These are phyloP conservation scores for Diaporthe sp. DNA, from an alignment of 2,329 filamentous ascomycete genomes.

Conservation along the genomic window DNA sequence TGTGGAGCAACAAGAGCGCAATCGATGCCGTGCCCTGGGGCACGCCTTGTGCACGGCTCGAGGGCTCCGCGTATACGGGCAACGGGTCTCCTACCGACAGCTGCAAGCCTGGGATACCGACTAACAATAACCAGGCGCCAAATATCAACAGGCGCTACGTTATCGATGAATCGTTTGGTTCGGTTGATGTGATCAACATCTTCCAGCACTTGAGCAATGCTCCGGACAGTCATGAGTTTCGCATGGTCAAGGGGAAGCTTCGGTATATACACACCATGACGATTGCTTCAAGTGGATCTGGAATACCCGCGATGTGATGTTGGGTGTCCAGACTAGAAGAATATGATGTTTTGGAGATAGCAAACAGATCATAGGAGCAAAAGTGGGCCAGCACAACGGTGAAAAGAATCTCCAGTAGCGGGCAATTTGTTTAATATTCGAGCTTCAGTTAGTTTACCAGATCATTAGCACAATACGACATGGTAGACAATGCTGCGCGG, in stretches of 20 bases:
- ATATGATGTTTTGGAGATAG: not conserved
- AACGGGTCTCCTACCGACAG: conserved; percentile 21
- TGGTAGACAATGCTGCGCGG: not conserved
- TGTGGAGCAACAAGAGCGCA: conserved; percentile 51
- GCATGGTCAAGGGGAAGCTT: conserved; percentile 49
- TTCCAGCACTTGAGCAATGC: conserved; percentile 47
- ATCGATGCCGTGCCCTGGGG: conserved; percentile 52
- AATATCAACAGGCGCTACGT: conserved; percentile 51
- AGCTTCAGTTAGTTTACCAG: not conserved
- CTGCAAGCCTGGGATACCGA: conserved; percentile 36
- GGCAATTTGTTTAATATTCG: not conserved
- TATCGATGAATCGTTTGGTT: conserved; percentile 49
- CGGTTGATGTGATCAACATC: conserved; percentile 49
- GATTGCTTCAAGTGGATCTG: conserved; percentile 37
- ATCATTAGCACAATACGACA: not conserved
- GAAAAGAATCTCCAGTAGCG: not conserved
- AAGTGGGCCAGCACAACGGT: not conserved
- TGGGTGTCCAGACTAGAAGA: not conserved
- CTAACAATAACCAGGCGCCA: conserved; percentile 43
- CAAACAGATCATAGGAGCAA: not conserved
- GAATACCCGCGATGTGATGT: not conserved
- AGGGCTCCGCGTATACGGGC: conserved; percentile 44
- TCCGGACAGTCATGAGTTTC: conserved; percentile 50
- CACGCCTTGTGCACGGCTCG: conserved; percentile 52
- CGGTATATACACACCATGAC: conserved; percentile 51